Percentiles rank a stretch among this genome's conserved stretches.
Conservation (phyloP, 2,329 filamentous ascomycete species). For the Phaeomoniella chlamydospora region DNA sequence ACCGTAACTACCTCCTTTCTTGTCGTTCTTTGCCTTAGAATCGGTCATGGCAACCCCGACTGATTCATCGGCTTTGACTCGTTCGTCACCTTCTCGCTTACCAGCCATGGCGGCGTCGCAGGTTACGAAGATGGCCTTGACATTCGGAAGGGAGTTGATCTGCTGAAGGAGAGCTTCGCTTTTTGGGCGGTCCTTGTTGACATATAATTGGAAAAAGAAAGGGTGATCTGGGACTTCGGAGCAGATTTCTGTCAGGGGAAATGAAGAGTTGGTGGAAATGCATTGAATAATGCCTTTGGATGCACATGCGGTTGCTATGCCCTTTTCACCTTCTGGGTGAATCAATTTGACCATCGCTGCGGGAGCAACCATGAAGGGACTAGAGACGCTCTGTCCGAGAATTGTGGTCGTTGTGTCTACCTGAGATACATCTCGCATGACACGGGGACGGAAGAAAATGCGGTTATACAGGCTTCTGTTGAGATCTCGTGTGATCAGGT, state of each 20-base stretch:
- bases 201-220: conserved; percentile 43
- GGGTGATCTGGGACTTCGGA: conserved; percentile 22
- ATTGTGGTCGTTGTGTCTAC: conserved; percentile 39
- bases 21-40: conserved; percentile 29
- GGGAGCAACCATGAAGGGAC: conserved; percentile 50
- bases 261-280: conserved; percentile 48
- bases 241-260: conserved; percentile 39
- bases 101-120: conserved; percentile 22
- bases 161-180: conserved; percentile 30
- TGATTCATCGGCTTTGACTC: conserved; percentile 31
- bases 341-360: conserved; percentile 50
- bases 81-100: conserved; percentile 44
- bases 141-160: conserved; percentile 13
- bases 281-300: conserved; percentile 41
- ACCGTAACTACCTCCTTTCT: conserved; percentile 39
- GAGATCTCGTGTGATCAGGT: conserved; percentile 38
- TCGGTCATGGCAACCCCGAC: conserved; percentile 16
- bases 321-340: conserved; percentile 50
- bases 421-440: conserved; percentile 40
- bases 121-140: conserved; percentile 13
- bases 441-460: conserved; percentile 45
- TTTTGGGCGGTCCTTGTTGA: conserved; percentile 35
- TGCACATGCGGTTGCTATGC: conserved; percentile 38
- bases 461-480: conserved; percentile 41
- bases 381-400: conserved; percentile 34